Conservation (phyloP, 768 basidiomycete genomes). For the Russula sp. region DNA sequence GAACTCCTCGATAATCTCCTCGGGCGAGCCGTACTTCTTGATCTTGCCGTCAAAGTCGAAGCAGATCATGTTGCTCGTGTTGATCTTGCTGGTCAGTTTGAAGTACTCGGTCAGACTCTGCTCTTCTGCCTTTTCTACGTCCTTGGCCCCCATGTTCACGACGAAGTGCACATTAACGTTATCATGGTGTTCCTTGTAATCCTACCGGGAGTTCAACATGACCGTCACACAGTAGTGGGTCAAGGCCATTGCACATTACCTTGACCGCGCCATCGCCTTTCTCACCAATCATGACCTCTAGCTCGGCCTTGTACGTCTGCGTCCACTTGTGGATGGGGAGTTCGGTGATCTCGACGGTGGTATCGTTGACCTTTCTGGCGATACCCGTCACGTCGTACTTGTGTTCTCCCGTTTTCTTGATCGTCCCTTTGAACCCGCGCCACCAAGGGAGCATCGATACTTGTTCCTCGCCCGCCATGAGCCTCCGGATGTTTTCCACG, state of each 20-base stretch:
- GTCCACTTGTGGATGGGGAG: conserved; percentile 96
- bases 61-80: conserved; percentile 96
- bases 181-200: conserved; percentile 96
- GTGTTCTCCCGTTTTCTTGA: conserved; percentile 75
- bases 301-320: conserved; percentile 81
- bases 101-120: conserved; percentile 90
- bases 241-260: conserved; percentile 34
- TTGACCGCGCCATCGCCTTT: conserved; percentile 80
- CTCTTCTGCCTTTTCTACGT: conserved; percentile 79
- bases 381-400: conserved; percentile 80
- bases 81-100: conserved; percentile 79
- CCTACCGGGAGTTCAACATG: conserved; percentile 43
- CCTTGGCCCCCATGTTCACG: conserved; percentile 71
- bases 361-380: conserved; percentile 69
- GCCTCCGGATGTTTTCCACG: conserved; percentile 75
- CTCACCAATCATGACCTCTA: conserved; percentile 85
- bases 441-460: conserved; percentile 94
- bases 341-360: conserved; percentile 93
- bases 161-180: conserved; percentile 88
- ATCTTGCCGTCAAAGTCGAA: conserved; percentile 97
- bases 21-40: conserved; percentile 83
- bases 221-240: neutral
- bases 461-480: conserved; percentile 82
- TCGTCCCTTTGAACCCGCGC: conserved; percentile 88
- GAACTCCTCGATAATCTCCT: conserved; percentile 91